Evolutionary conservation across 106 monocot genomes (phyloP), one percentile per base, ranked within the genome.

Genomic region (Acorus gramineus): DNA sequence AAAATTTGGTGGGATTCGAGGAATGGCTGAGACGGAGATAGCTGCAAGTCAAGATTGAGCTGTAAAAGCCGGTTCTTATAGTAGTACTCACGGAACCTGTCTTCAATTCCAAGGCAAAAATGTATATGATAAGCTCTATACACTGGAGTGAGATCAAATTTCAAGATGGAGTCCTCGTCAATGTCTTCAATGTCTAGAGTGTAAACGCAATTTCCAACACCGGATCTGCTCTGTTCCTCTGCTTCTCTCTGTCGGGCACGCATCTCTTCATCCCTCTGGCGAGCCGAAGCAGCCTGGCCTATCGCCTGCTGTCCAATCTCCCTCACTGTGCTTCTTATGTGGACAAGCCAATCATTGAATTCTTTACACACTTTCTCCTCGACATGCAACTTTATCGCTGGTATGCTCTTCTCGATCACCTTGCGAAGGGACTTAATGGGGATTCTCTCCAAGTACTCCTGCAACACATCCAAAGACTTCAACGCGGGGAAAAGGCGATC

Each of bases 311-410:
- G 55, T n/a, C 65, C 65, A 3, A 73, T 65, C 49, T 73, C 59
- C 66, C 10, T 66, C 11, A 56, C 73, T 13, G 47, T 52, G 64
- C 65, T 54, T 28, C 66, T 57, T 51, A 66, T 66, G 12, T 66
- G 8, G 5, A 73, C 73, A 47, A 73, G 73, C 73, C 73, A 73
- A 53, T 73, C 65, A 52, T 59, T 66, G 52, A 73, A 73, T 11
- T 73, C 57, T 14, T n/a, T 10, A 14, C 47, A 47, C 50, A 64
- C 57, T 45, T 49, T 57, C 56, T 56, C 65, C 73, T 57, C 53
- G 28, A 73, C 52, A 11, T 73, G 55, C 13, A 52, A 50, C 46
- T 65, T 73, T 57, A 73, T 65, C 8, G 28, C 13, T 4, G 73
- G 73, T 44, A 73, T 65, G 11, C 59, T 46, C 44, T 55, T 57